Conservation (phyloP, 768 basidiomycete genomes). For the Hortiboletus campestris region DNA sequence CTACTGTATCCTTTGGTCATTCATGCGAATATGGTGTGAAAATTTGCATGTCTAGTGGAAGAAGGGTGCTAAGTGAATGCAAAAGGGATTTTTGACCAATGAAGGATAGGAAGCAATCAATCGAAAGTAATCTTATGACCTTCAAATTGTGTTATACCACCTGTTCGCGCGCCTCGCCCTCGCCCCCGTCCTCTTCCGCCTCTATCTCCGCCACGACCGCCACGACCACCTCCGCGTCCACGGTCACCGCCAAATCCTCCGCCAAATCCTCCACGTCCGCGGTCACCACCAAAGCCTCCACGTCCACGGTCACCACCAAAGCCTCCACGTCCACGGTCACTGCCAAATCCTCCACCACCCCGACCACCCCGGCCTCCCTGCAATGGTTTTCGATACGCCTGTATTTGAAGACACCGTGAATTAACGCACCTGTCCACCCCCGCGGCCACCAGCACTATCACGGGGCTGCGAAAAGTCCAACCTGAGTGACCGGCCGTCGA, state of each 20-base stretch:
- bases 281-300: slow-evolving; percentile 28
- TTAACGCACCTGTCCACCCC: slow-evolving; percentile 43
- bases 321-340: slow-evolving; percentile 25
- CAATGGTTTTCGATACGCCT: background rate
- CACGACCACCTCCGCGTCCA: slow-evolving; percentile 41
- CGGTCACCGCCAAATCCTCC: slow-evolving; percentile 42
- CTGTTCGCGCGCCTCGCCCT: slow-evolving; percentile 48
- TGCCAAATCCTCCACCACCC: slow-evolving; percentile 26
- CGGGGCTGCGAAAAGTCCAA: slow-evolving; percentile 87
- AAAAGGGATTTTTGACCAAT: background rate
- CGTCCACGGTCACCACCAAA: slow-evolving; percentile 34
- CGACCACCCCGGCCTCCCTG: slow-evolving; percentile 36
- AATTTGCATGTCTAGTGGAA: background rate
- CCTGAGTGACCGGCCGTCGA: slow-evolving; percentile 78
- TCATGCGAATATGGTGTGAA: background rate
- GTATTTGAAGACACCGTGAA: slow-evolving; percentile 5
- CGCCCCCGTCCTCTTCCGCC: slow-evolving; percentile 33
- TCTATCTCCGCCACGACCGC: slow-evolving; percentile 41
- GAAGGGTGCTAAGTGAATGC: background rate
- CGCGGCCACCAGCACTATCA: slow-evolving; percentile 55
- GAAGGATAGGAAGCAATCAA: slow-evolving; percentile 8
- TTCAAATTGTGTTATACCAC: slow-evolving; percentile 49
- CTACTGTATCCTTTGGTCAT: background rate
- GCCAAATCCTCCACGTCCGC: slow-evolving; percentile 30
- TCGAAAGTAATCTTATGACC: slow-evolving; percentile 54